These are phyloP conservation scores for Fusarium austroafricanum DNA, from an alignment of 2,329 filamentous ascomycete species.

Conservation along the genomic window DNA sequence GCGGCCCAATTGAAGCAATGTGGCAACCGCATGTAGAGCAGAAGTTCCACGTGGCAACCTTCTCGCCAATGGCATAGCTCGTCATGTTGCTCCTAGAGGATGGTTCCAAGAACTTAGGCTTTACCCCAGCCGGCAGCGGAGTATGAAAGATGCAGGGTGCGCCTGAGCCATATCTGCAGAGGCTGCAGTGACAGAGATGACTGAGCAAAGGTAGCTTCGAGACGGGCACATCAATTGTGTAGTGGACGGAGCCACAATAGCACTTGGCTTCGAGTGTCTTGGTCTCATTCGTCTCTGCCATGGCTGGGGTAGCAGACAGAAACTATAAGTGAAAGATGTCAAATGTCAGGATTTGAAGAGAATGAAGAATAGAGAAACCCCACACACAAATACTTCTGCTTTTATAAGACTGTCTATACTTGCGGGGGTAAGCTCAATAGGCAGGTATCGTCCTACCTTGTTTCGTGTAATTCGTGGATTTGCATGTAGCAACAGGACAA, in stretches of 20 bases:
- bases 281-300: slow-evolving; percentile 35
- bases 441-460: neutral
- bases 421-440: slow-evolving; percentile 1
- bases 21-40: slow-evolving; percentile 61
- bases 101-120: slow-evolving; percentile 55
- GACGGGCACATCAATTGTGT: slow-evolving; percentile 55
- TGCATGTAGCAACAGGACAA: neutral
- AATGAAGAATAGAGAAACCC: neutral
- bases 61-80: slow-evolving; percentile 50
- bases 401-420: slow-evolving; percentile 9
- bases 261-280: slow-evolving; percentile 59
- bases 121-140: slow-evolving; percentile 49
- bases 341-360: neutral
- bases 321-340: neutral
- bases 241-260: slow-evolving; percentile 58
- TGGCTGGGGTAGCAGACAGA: slow-evolving; percentile 4
- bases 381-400: neutral
- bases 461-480: neutral
- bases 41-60: slow-evolving; percentile 54
- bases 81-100: slow-evolving; percentile 54
- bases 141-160: slow-evolving; percentile 58
- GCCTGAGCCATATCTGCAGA: slow-evolving; percentile 58
- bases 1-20: slow-evolving; percentile 52
- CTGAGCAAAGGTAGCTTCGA: slow-evolving; percentile 55
- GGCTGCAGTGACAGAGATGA: slow-evolving; percentile 60